Percentiles rank a stretch among this genome's conserved stretches.
Evolutionary conservation across 2,329 filamentous ascomycete species (phyloP).

Genomic region (Beauveria rudraprayagi): DNA sequence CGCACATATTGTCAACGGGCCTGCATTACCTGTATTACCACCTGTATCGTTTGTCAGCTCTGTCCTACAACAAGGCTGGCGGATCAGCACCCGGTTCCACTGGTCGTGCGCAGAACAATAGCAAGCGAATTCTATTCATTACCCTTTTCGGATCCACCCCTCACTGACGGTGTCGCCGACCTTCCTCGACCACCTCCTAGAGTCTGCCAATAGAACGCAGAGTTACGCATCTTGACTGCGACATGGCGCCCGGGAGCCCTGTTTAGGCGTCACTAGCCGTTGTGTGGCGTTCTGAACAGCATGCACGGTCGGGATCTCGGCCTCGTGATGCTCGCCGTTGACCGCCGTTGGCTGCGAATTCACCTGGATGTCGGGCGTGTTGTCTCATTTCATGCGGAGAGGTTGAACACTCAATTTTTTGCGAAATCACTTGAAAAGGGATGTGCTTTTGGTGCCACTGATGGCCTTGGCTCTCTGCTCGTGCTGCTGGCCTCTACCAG

Average conservation of each 20-base stretch:
- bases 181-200: not conserved
- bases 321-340: not conserved
- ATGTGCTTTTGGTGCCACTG: no score
- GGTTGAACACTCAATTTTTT: no score
- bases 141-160: slow-evolving; percentile 9
- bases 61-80: not conserved
- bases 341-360: not conserved
- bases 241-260: slow-evolving; percentile 1
- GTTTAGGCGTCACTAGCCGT: not conserved
- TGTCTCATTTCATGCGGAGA: not conserved
- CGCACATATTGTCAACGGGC: not conserved
- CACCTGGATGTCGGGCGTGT: not conserved
- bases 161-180: slow-evolving; percentile 3
- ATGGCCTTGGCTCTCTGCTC: no score
- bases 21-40: not conserved
- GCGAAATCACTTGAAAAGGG: no score
- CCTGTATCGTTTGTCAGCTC: not conserved
- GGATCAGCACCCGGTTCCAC: slow-evolving; percentile 7
- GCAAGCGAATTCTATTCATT: slow-evolving; percentile 11
- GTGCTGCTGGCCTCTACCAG: no score
- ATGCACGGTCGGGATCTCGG: not conserved
- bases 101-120: slow-evolving; percentile 11
- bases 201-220: not conserved
- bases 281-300: not conserved
- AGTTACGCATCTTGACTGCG: not conserved